phyloP scores from a whole-genome alignment of 2,329 filamentous ascomycete genomes.

The Aaosphaeria pasadenensis region DNA sequence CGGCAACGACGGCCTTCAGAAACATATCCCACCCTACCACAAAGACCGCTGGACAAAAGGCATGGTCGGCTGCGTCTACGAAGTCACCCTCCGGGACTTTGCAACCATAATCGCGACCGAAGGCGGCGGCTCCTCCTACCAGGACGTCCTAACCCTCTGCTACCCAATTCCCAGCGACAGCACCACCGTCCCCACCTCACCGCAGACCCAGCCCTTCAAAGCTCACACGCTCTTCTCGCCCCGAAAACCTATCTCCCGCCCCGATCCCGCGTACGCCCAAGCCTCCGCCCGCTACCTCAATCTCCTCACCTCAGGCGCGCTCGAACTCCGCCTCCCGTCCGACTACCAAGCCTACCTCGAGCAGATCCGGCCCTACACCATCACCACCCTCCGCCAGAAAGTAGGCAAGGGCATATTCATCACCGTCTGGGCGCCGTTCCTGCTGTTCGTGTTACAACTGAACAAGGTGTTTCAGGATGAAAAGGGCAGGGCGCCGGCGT shows the following conservation, averaged over 20 bases:
- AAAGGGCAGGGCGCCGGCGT: constrained; percentile 65
- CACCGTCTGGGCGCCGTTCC: constrained; percentile 55
- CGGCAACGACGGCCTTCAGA: constrained; percentile 3
- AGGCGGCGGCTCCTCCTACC: constrained; percentile 80
- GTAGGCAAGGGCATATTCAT: constrained; percentile 65
- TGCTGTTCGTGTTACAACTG: constrained; percentile 54
- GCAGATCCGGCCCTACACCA: constrained; percentile 65
- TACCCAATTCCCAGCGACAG: constrained; percentile 60
- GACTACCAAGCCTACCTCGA: constrained; percentile 75
- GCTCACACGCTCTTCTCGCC: constrained; percentile 84
- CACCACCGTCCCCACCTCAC: constrained; percentile 61
- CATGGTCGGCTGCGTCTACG: constrained; percentile 90
- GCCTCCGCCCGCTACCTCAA: constrained; percentile 80
- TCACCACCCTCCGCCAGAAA: constrained; percentile 65
- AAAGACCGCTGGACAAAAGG: constrained; percentile 72
- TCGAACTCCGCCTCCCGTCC: constrained; percentile 73
- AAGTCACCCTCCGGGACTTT: constrained; percentile 82
- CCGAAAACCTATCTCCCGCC: constrained; percentile 52
- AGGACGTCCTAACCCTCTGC: constrained; percentile 78
- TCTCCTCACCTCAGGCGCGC: constrained; percentile 73
- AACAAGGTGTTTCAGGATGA: constrained; percentile 57
- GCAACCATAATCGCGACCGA: constrained; percentile 85
- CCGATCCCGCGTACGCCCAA: constrained; percentile 71
- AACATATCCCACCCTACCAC: constrained; percentile 36
- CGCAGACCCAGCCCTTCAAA: constrained; percentile 64